These are phyloP conservation scores for Cardamine chenopodiifolia DNA, from an alignment of 345 rosid species.

Conservation along the genomic window DNA sequence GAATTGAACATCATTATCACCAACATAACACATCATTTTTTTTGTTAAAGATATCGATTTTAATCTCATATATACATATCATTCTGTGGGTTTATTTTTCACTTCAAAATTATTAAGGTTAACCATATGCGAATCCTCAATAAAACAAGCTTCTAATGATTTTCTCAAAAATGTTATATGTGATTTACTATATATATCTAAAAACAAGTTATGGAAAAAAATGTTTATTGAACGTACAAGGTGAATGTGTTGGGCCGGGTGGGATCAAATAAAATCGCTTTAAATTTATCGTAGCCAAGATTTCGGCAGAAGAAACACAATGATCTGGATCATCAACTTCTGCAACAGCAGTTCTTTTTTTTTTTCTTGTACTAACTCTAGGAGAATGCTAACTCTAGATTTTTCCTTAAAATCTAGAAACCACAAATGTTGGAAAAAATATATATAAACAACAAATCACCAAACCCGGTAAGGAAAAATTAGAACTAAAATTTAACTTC, in stretches of 20 bases:
- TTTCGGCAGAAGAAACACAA: slow-evolving; percentile 39
- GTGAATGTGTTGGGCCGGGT: slow-evolving; percentile 47
- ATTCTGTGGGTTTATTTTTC: not conserved
- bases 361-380: slow-evolving; percentile 47
- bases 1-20: too few relatives aligned
- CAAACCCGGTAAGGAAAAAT: not conserved
- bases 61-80: not conserved
- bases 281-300: slow-evolving; percentile 52
- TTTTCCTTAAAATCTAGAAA: too few relatives aligned
- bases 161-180: not conserved
- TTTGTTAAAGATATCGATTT: not conserved
- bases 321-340: slow-evolving; percentile 56
- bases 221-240: slow-evolving; percentile 27
- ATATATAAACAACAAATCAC: not conserved
- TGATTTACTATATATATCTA: too few relatives aligned
- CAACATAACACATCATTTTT: not conserved
- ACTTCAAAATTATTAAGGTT: not conserved
- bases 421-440: not conserved
- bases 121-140: not conserved
- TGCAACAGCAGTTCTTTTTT: slow-evolving; percentile 50
- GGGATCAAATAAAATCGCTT: slow-evolving; percentile 34
- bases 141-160: not conserved
- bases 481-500: not conserved
- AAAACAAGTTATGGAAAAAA: too few relatives aligned
- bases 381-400: too few relatives aligned